Conservation (phyloP, 78 protist species). For the Emiliania huxleyi region DNA sequence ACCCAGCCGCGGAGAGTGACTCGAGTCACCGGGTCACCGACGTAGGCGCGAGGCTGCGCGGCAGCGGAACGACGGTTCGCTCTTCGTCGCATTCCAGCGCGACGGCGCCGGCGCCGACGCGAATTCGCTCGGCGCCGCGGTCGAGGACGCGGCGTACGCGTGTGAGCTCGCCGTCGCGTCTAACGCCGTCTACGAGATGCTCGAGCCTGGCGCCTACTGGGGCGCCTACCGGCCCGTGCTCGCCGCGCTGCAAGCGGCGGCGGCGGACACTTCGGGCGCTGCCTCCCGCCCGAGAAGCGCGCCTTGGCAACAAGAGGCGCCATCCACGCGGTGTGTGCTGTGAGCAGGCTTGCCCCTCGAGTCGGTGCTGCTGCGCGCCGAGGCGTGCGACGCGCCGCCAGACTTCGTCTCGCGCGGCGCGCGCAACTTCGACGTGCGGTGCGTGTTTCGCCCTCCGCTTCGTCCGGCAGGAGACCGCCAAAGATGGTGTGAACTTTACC, state of each 20-base stretch:
- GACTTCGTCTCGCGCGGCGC: background rate
- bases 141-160: background rate
- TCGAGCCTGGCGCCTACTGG: constrained; percentile 2
- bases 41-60: background rate
- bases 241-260: constrained; percentile 8
- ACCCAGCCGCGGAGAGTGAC: too few relatives aligned
- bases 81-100: background rate
- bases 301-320: too few relatives aligned
- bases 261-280: too few relatives aligned
- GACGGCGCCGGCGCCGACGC: background rate
- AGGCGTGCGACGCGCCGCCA: background rate
- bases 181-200: background rate
- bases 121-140: background rate
- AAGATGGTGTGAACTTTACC: too few relatives aligned
- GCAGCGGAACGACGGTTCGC: background rate
- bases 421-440: background rate
- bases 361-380: background rate
- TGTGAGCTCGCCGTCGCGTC: background rate
- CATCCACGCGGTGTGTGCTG: too few relatives aligned
- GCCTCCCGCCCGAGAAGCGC: too few relatives aligned
- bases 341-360: background rate
- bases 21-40: too few relatives aligned
- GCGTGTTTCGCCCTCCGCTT: too few relatives aligned
- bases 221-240: constrained; percentile 19
- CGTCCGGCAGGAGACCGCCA: too few relatives aligned